These are phyloP conservation scores for Bidens hawaiensis DNA, from an alignment of 140 eudicot genomes.

Conservation along the genomic window DNA sequence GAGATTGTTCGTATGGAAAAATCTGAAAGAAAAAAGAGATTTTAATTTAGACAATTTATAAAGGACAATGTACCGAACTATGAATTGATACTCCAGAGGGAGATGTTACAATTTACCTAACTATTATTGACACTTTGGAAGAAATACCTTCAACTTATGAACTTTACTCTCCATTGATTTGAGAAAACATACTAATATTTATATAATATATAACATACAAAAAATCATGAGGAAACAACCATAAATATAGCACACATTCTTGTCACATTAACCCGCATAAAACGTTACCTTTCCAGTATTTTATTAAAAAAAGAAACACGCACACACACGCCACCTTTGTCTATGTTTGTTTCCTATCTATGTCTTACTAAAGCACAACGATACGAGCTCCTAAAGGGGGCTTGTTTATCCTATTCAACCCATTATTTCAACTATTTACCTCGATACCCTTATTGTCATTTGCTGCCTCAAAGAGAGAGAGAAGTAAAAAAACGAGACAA, in stretches of 20 bases:
- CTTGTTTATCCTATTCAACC: conserved; percentile 9
- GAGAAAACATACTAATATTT: too few relatives aligned
- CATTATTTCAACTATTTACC: conserved; percentile 22
- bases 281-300: neutral
- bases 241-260: neutral
- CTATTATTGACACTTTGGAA: too few relatives aligned
- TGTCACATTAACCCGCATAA: neutral
- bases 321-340: neutral
- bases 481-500: conserved; percentile 15
- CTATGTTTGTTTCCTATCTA: conserved; percentile 7
- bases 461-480: conserved; percentile 18
- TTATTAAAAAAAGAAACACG: neutral
- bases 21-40: too few relatives aligned
- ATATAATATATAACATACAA: too few relatives aligned
- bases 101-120: too few relatives aligned
- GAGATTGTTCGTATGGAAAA: neutral
- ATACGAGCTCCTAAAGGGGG: conserved; percentile 8
- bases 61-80: too few relatives aligned
- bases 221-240: neutral
- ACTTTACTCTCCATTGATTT: too few relatives aligned
- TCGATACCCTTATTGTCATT: neutral
- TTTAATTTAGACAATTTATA: too few relatives aligned
- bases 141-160: too few relatives aligned
- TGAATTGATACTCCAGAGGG: too few relatives aligned
- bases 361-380: conserved; percentile 11